Evolutionary conservation across 768 basidiomycete species (phyloP), one percentile per base, ranked within the genome.

Genomic region (Termitomyces sp.): DNA sequence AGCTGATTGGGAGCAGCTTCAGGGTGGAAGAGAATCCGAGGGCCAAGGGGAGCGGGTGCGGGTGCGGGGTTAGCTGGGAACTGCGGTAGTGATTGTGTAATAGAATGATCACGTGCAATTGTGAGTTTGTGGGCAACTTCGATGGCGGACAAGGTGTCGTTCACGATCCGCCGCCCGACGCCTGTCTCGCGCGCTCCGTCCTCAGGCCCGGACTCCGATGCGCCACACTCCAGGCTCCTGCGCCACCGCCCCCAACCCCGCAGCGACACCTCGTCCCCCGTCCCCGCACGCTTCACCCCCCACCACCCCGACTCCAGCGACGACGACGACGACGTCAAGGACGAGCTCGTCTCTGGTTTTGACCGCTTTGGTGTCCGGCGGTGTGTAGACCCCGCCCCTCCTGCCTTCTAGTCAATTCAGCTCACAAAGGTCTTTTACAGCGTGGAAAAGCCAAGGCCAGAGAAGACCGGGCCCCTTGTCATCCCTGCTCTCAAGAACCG

Each of bases 11-110:
- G 13, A 92, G 90, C 68, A 88, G 85, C 46, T 99, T 99, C 70
- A 77, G 88, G 12, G 72, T 98, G 3, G 68, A 80, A 9, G 84
- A 88, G 24, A 99, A 98, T 64, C 96, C 96, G 0, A 91, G 92
- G 70, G 89, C 95, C 0, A 88, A 92, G 63, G 92, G 92, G 2
- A 84, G 81, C 46, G 92, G 92, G 0, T 98, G 96, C 61, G 95
- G 96, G 1, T 99, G 96, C 65, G 96, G 96, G 16, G 87, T 98
- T 22, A 95, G 93, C 67, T 97, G 93, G 94, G 94, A 95, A 67
- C 76, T 92, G 56, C 91, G 92, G 67, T 72, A 73, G 46, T 64
- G 61, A 5, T 36, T 36, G 2, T n/a, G 9, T 10, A 41, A 0
- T n/a, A 6, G 26, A 49, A 31, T 34, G 52, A 50, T 58, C 62